Percentiles rank a stretch among this genome's conserved stretches.
phyloP scores from a whole-genome alignment of 352 stramenopile species.

The Phytophthora brassicae region DNA sequence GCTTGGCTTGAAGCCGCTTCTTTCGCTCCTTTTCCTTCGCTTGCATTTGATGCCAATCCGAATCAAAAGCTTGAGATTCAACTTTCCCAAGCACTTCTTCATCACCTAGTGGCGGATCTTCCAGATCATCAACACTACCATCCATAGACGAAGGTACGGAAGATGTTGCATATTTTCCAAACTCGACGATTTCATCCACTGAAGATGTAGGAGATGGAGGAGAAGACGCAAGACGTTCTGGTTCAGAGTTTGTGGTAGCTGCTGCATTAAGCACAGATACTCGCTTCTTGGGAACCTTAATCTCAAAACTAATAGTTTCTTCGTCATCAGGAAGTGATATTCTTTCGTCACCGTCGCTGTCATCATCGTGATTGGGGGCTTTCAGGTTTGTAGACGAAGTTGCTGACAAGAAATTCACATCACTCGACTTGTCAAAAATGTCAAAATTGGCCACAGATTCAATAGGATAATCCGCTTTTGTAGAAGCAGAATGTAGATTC shows the following conservation, averaged over 20 bases:
- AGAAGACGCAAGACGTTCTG: slow-evolving; percentile 7
- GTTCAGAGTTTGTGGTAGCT: not conserved
- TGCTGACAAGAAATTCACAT: slow-evolving; percentile 33
- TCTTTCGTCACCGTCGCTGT: slow-evolving; percentile 19
- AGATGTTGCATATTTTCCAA: slow-evolving; percentile 31
- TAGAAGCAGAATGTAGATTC: not conserved
- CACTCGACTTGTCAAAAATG: slow-evolving; percentile 39
- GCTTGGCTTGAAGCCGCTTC: slow-evolving; percentile 68
- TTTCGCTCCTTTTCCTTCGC: slow-evolving; percentile 72
- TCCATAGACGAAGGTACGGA: slow-evolving; percentile 18
- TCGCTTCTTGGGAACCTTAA: slow-evolving; percentile 37
- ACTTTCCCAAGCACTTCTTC: slow-evolving; percentile 23
- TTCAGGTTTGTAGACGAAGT: not conserved
- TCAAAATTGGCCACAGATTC: slow-evolving; percentile 21
- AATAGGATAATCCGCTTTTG: not conserved
- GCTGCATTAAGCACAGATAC: not conserved
- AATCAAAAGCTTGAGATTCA: slow-evolving; percentile 39
- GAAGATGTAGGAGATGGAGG: slow-evolving; percentile 12
- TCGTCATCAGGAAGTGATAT: slow-evolving; percentile 1
- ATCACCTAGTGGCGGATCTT: slow-evolving; percentile 11
- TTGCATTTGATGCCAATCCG: slow-evolving; percentile 75
- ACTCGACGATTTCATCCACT: slow-evolving; percentile 22
- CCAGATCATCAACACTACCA: slow-evolving; percentile 18
- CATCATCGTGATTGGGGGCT: slow-evolving; percentile 1
- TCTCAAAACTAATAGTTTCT: slow-evolving; percentile 60